Percentiles rank a stretch among this genome's conserved stretches.
These are phyloP conservation scores for Sporothrix pseudoabietina DNA, from an alignment of 2,329 filamentous ascomycete genomes.

Conservation along the genomic window DNA sequence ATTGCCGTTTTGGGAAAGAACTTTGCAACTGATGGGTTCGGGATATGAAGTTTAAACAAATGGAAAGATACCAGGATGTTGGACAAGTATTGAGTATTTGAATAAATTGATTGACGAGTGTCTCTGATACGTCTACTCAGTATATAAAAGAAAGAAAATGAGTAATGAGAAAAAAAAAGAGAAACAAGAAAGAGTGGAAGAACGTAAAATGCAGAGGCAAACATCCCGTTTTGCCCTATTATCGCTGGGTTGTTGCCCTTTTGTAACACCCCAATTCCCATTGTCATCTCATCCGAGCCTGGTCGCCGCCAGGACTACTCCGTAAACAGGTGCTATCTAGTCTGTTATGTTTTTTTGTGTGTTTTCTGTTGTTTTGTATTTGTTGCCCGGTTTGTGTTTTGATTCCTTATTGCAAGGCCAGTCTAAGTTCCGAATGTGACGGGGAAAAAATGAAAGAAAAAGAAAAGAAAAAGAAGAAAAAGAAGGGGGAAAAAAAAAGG, in stretches of 20 bases:
- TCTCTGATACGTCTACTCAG: neutral
- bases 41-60: neutral
- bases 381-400: neutral
- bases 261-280: neutral
- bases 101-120: neutral
- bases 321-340: neutral
- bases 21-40: neutral
- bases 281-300: neutral
- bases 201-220: neutral
- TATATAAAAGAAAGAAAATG: neutral
- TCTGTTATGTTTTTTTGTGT: neutral
- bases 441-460: neutral
- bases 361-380: neutral
- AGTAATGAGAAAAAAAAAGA: neutral
- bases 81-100: neutral
- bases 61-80: too few relatives aligned
- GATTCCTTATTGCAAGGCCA: constrained; percentile 10
- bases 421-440: neutral
- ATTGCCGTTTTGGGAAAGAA: neutral
- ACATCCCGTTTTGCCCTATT: constrained; percentile 8
- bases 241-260: neutral
- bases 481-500: neutral
- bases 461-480: neutral
- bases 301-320: neutral
- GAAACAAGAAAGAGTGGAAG: neutral